phyloP scores from a whole-genome alignment of 176 grass and related monocot genomes.

The Pharus latifolius region DNA sequence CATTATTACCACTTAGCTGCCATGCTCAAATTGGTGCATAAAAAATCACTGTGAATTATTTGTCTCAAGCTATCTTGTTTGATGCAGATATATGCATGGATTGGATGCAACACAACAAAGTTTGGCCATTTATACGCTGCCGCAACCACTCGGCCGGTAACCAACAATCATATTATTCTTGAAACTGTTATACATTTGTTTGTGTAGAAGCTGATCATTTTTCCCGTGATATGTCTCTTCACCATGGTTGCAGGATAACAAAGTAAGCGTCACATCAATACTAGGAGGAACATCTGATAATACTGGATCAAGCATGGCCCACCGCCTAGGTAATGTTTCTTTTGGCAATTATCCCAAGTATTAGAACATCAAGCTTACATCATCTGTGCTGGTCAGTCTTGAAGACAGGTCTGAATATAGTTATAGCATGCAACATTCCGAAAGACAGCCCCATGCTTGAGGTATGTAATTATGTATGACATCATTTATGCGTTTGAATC shows the following conservation, averaged over 20 bases:
- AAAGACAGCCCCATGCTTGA: constrained; percentile 84
- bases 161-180: background rate
- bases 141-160: constrained; percentile 66
- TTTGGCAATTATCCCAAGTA: background rate
- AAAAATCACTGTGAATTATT: background rate
- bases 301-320: constrained; percentile 75
- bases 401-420: constrained; percentile 72
- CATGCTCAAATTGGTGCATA: background rate
- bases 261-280: constrained; percentile 67
- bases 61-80: background rate
- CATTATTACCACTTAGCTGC: background rate
- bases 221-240: background rate
- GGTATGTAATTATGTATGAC: constrained; percentile 26
- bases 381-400: constrained; percentile 50
- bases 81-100: constrained; percentile 78
- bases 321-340: constrained; percentile 47
- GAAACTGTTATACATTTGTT: background rate
- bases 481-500: background rate
- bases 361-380: background rate
- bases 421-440: constrained; percentile 76
- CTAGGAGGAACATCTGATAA: constrained; percentile 81
- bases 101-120: constrained; percentile 78
- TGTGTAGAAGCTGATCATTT: background rate
- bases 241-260: constrained; percentile 39
- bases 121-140: constrained; percentile 91